Percentiles rank a stretch among this genome's conserved stretches.
These are phyloP conservation scores for Calonectria pteridis DNA, from an alignment of 2,329 filamentous ascomycete species.

Conservation along the genomic window DNA sequence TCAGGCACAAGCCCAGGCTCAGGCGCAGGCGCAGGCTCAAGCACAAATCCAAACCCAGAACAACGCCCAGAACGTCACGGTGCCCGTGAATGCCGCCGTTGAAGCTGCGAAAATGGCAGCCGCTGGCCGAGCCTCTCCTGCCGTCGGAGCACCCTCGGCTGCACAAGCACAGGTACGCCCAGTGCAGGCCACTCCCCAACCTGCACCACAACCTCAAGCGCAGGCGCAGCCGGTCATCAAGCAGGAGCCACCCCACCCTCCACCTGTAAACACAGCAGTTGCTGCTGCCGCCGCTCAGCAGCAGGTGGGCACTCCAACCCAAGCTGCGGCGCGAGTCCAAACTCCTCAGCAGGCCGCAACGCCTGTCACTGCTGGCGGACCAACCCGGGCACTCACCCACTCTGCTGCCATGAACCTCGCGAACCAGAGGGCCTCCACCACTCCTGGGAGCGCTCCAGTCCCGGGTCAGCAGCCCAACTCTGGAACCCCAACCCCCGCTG, in stretches of 20 bases:
- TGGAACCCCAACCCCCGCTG: slow-evolving; percentile 46
- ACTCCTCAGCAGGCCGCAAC: slow-evolving; percentile 64
- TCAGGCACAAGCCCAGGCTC: slow-evolving; percentile 25
- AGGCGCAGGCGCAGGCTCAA: slow-evolving; percentile 25
- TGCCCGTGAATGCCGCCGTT: slow-evolving; percentile 58
- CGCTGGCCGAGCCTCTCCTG: slow-evolving; percentile 46
- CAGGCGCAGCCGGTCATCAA: slow-evolving; percentile 48
- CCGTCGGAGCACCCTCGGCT: slow-evolving; percentile 43
- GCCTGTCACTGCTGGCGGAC: slow-evolving; percentile 52
- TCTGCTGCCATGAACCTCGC: slow-evolving; percentile 63
- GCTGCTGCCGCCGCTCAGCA: slow-evolving; percentile 53
- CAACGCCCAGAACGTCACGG: slow-evolving; percentile 45
- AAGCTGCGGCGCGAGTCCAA: slow-evolving; percentile 60
- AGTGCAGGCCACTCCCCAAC: slow-evolving; percentile 40
- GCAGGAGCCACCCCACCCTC: slow-evolving; percentile 52
- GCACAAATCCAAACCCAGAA: slow-evolving; percentile 34
- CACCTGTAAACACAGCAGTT: slow-evolving; percentile 63
- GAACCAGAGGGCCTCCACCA: slow-evolving; percentile 56
- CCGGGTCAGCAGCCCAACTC: slow-evolving; percentile 48
- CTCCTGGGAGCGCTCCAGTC: slow-evolving; percentile 49
- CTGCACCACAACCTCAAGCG: slow-evolving; percentile 42
- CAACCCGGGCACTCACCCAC: slow-evolving; percentile 60
- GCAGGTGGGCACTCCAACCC: slow-evolving; percentile 61
- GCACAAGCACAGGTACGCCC: slow-evolving; percentile 46
- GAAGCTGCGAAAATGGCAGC: slow-evolving; percentile 58